Base-by-base conservation (phyloP, 1,139 yeast species). In the Blastobotrys illinoisensis region DNA sequence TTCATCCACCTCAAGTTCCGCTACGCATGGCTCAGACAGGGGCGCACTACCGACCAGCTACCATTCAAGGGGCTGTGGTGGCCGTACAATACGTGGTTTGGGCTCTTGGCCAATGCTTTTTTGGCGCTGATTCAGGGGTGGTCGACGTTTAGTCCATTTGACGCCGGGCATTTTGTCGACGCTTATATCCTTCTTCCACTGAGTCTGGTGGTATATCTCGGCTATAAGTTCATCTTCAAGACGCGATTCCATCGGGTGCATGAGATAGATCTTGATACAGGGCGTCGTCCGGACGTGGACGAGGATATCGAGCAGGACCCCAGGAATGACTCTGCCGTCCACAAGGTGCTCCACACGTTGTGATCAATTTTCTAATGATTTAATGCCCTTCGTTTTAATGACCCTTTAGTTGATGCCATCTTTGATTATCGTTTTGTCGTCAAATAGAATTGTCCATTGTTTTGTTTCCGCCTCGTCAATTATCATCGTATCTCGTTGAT, bases 61-160 rank as follows among this genome's bases (percentile, higher is more conserved):
- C 85, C 85, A 0, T 85, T 74, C 70, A 73, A 70, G 55, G 81
- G 85, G 0, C 65, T 74, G 47, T 72, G 78, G 63, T 83, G 74
- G 64, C 89, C 90, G 1, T 72, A 68, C 63, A 71, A 77, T 26
- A 81, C 85, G 1, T 72, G 74, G 50, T 62, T 80, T 48, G 85
- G 86, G 1, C 71, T 84, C 6, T 60, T 70, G 0, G 69, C 81
- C 49, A 83, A 82, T 62, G 59, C 75, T 1, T 77, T 84, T 56
- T 72, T 85, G 59, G 84, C 81, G 1, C 67, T 85, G 23, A 80
- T 85, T 40, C 89, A 85, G 67, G 87, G 89, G 2, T 85, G 89
- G 88, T 73, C 85, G 1, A 74, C 77, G 47, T 79, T 85, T 61
- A 74, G 75, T 54, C 89, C 90, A 0, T 85, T 82, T 62, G 56